phyloP scores from a whole-genome alignment of 176 grass and related monocot species.

The Phragmites australis region DNA sequence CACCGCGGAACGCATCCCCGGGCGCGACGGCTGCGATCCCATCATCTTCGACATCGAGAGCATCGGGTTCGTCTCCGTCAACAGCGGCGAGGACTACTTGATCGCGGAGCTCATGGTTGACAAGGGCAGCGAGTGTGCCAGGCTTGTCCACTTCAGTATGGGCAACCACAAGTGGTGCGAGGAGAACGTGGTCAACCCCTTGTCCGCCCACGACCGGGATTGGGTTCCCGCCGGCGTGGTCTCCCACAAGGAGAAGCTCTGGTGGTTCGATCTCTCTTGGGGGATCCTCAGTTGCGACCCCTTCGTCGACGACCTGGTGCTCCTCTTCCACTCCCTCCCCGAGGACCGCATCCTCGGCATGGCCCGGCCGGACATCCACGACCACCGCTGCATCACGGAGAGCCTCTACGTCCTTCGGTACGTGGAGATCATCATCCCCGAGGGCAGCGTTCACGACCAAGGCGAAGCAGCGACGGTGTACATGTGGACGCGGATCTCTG shows the following conservation, averaged over 20 bases:
- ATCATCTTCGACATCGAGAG: neutral
- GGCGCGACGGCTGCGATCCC: neutral
- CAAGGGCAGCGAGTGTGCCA: neutral
- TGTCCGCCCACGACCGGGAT: neutral
- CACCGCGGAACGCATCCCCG: neutral
- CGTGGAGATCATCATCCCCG: constrained; percentile 12
- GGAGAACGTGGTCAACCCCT: neutral
- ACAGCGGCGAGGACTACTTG: accelerated
- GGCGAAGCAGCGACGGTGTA: neutral
- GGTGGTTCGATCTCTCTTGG: constrained; percentile 24
- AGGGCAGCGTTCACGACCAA: neutral
- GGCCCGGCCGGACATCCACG: neutral
- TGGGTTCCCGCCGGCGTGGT: neutral
- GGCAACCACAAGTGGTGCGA: accelerated
- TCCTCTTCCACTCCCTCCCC: neutral
- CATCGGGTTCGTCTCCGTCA: neutral
- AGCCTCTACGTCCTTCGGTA: neutral
- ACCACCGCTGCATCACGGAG: constrained; percentile 5
- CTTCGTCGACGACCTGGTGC: neutral
- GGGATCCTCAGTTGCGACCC: neutral
- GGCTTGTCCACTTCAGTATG: neutral
- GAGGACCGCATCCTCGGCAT: neutral
- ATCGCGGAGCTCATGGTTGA: neutral
- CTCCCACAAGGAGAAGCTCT: neutral
- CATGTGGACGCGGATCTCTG: neutral